Base-by-base conservation (phyloP, 768 basidiomycete species). In the Mrakia frigida region DNA sequence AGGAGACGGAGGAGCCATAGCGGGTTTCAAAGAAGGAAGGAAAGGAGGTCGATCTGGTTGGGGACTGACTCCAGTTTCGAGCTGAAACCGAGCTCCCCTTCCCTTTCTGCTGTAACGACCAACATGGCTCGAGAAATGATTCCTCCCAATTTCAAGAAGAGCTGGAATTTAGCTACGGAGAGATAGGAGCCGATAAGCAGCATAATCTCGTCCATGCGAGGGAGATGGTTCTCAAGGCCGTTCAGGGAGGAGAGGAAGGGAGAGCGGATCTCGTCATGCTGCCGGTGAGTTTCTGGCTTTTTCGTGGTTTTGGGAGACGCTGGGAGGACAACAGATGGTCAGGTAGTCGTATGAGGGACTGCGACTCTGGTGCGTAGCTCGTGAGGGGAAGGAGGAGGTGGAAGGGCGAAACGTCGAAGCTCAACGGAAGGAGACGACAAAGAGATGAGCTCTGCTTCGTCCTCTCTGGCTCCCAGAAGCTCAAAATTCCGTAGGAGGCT, bases 251-350 rank as follows among this genome's bases (percentile, higher is more conserved):
- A 25, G 46, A 39, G n/a, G 0, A 16, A 0, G 78, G 63, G 13
- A 31, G 39, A n/a, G 60, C 75, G 7, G 71, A 76, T 28, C 11
- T 79, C n/a, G 71, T 79, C 56, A 70, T 79, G 75, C 70, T 79
- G 3, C 78, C 78, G 2, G 78, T 79, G 43, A 76, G 75, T 74
- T 14, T 10, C 31, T 13, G 21, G 31, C 37, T 43, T 18, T 60
- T 41, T 68, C 21, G 11, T 6, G 65, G 61, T 31, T 63, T 23
- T 39, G 10, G 7, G 37, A 9, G 2, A 21, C 39, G 35, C 9
- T 3, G 4, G 37, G 37, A 31, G 11, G 28, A 14, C 7, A 11
- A 63, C 6, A 6, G 28, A 63, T 13, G n/a, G 28, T 28, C 61
- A 33, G 33, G 28, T 33, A 18, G n/a, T n/a, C n/a, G n/a, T n/a